Evolutionary conservation across 345 rosid species (phyloP), one percentile per base, ranked within the genome.

Genomic region (Salix arbutifolia): DNA sequence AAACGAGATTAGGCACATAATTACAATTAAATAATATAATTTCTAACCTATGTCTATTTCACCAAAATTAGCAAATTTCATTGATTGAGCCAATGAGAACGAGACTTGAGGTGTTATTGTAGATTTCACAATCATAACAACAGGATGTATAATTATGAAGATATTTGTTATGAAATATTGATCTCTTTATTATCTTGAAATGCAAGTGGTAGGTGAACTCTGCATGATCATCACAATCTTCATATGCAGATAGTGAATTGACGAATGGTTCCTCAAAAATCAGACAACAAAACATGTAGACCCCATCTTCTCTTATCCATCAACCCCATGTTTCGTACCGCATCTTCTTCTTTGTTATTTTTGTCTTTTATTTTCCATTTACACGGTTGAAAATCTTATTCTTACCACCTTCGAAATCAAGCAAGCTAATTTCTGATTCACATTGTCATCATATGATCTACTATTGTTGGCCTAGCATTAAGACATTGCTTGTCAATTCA

Each of bases 251-350:
- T 73, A 21, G 38, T 53, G 77, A 10, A 84, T 84, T 79, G 88
- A 83, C 65, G 61, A 79, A 81, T 73, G 77, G 78, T 76, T 83
- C 71, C 82, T 53, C 44, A 67, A 67, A 69, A 56, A 46, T 46
- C 30, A 76, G 66, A 84, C 90, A 56, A 46, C 40, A 56, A 76
- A 67, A 84, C 90, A 87, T 80, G 82, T 75, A 67, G 85, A 71
- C 90, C 90, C 86, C 73, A 28, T 74, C 23, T 33, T 16, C n/a
- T 17, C 46, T 65, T 61, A 6, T 67, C 21, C 8, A 44, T 69
- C 72, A 71, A 53, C 13, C 69, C 72, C 72, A 68, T 35, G 30
- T 56, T 11, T 72, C 30, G 23, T 66, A 67, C 60, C 71, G 46
- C 53, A 5, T 42, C 28, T 69, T 46, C 58, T 40, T 73, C 14